Conservation (phyloP, 805 yeast genomes). For the Teunomyces cretensis region DNA sequence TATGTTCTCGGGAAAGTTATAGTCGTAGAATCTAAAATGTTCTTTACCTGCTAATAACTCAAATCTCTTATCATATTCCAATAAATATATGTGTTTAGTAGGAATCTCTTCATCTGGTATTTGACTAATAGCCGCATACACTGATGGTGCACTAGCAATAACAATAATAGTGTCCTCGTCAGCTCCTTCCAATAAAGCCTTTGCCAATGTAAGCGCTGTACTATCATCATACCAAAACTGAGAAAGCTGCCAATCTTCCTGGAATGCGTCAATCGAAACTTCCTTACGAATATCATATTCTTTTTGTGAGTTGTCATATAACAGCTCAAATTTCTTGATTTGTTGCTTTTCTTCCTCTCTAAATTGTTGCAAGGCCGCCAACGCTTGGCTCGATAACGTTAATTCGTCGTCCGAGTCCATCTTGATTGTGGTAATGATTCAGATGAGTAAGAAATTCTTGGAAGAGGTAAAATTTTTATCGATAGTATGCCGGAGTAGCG, state of each 20-base stretch:
- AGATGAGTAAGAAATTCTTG: background rate
- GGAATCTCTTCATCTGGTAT: conserved; percentile 54
- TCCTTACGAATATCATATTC: conserved; percentile 35
- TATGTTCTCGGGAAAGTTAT: conserved; percentile 62
- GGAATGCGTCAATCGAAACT: conserved; percentile 67
- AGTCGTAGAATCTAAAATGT: conserved; percentile 74
- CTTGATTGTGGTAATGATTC: conserved; percentile 4
- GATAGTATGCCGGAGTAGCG: background rate
- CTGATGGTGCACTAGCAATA: conserved; percentile 88
- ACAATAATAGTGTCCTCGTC: conserved; percentile 68
- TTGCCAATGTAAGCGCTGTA: conserved; percentile 69
- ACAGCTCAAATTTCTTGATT: conserved; percentile 51
- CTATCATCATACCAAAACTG: conserved; percentile 86
- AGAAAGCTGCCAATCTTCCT: conserved; percentile 93
- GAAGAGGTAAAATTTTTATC: background rate
- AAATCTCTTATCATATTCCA: conserved; percentile 81
- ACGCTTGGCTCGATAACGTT: conserved; percentile 46
- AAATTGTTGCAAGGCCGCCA: conserved; percentile 64
- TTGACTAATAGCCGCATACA: conserved; percentile 74
- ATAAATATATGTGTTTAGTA: conserved; percentile 65
- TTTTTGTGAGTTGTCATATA: conserved; percentile 59
- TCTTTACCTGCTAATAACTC: conserved; percentile 65
- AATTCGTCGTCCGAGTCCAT: conserved; percentile 47
- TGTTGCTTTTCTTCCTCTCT: conserved; percentile 60
- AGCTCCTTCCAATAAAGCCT: conserved; percentile 75